phyloP scores from a whole-genome alignment of 768 basidiomycete species.

The Leccinum subtestaceum region DNA sequence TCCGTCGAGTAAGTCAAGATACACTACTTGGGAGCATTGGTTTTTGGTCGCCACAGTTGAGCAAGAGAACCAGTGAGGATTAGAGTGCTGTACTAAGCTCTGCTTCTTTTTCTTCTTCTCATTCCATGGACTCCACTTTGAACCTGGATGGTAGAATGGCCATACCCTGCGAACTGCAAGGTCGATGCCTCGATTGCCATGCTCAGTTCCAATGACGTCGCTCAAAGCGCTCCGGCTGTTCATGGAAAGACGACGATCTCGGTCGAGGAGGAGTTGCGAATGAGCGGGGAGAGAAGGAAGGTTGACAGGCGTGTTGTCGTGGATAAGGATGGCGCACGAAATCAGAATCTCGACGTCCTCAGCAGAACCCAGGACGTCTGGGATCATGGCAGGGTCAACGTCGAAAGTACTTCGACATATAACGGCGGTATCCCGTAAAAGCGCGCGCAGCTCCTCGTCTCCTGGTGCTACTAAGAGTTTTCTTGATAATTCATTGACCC shows the following conservation, averaged over 20 bases:
- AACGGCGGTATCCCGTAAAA: not conserved
- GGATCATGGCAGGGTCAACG: not conserved
- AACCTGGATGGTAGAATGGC: not conserved
- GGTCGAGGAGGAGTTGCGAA: constrained; percentile 21
- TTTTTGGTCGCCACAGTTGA: constrained; percentile 4
- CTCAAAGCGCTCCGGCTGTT: not conserved
- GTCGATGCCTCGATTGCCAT: constrained; percentile 10
- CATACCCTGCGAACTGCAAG: constrained; percentile 5
- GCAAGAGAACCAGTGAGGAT: constrained; percentile 20
- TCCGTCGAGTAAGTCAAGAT: constrained; percentile 25
- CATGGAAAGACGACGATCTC: constrained; percentile 22
- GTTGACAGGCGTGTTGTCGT: constrained; percentile 14
- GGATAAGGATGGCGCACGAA: not conserved
- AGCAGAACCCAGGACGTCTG: not conserved
- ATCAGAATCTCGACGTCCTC: not conserved
- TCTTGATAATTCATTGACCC: not conserved
- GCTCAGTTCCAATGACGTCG: not conserved
- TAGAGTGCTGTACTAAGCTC: not conserved
- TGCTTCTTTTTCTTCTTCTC: too few relatives aligned
- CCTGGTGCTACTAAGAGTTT: not conserved
- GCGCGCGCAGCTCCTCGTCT: not conserved
- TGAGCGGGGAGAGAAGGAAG: not conserved
- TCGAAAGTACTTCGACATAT: not conserved
- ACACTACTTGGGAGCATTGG: constrained; percentile 21
- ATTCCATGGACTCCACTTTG: not conserved